phyloP scores from a whole-genome alignment of 2,329 filamentous ascomycete genomes.

The Meredithiella fracta region DNA sequence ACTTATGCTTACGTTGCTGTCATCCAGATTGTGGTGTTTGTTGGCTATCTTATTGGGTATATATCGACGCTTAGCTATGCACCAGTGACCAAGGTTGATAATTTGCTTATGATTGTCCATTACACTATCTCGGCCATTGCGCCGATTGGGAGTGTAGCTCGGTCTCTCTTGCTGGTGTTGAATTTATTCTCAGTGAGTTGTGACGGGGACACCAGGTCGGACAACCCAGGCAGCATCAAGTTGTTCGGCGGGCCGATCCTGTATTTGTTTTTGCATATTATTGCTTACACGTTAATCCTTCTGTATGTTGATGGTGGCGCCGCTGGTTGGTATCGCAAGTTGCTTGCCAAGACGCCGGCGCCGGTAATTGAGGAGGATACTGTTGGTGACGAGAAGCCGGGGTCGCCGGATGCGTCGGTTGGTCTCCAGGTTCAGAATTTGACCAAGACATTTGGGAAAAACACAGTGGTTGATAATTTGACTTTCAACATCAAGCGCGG shows the following conservation, averaged over 20 bases:
- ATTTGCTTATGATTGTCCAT: conserved; percentile 50
- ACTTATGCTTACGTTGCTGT: conserved; percentile 73
- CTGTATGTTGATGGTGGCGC: conserved; percentile 70
- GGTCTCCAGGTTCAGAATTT: conserved; percentile 66
- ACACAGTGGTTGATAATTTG: conserved; percentile 73
- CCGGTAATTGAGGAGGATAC: conserved; percentile 39
- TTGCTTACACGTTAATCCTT: conserved; percentile 54
- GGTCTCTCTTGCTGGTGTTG: conserved; percentile 58
- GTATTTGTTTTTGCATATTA: conserved; percentile 60
- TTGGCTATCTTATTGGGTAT: conserved; percentile 57
- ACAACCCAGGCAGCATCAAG: conserved; percentile 52
- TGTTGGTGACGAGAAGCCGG: conserved; percentile 29
- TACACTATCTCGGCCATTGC: conserved; percentile 59
- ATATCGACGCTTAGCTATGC: conserved; percentile 59
- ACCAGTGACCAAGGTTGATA: conserved; percentile 51
- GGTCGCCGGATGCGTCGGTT: conserved; percentile 27
- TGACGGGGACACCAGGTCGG: conserved; percentile 42
- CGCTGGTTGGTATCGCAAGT: conserved; percentile 32
- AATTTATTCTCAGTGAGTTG: conserved; percentile 78
- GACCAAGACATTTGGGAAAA: conserved; percentile 61
- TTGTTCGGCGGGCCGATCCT: conserved; percentile 73
- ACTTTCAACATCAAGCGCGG: conserved; percentile 66
- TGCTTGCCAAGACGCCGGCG: conserved; percentile 21
- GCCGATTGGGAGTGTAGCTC: conserved; percentile 59
- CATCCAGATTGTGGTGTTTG: conserved; percentile 54